phyloP scores from a whole-genome alignment of 1,284 basidiomycete genomes.

The Apiotrichum porosum region DNA sequence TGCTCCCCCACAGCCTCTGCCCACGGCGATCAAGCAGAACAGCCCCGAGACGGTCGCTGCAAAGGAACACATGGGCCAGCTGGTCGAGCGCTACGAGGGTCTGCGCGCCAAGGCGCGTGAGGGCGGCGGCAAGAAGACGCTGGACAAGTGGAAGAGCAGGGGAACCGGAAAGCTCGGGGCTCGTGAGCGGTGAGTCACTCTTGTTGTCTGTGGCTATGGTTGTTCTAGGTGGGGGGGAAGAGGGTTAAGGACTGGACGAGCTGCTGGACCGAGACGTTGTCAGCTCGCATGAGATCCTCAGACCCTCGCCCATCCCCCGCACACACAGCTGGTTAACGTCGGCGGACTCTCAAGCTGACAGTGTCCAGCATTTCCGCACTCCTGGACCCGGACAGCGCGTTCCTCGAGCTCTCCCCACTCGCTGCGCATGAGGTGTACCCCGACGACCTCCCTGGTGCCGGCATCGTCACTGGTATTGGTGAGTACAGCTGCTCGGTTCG shows the following conservation, averaged over 20 bases:
- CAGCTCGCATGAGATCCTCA: background rate
- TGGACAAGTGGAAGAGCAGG: constrained; percentile 62
- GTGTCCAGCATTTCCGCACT: constrained; percentile 57
- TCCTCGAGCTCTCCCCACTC: constrained; percentile 78
- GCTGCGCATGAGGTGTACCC: constrained; percentile 86
- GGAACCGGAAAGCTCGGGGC: constrained; percentile 79
- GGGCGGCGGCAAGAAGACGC: constrained; percentile 58
- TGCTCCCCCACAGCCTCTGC: constrained; percentile 31
- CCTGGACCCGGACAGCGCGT: constrained; percentile 81
- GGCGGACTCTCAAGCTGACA: background rate
- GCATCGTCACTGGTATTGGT: constrained; percentile 84
- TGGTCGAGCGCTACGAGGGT: constrained; percentile 20
- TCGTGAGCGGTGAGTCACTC: constrained; percentile 70
- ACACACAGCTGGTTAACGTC: background rate
- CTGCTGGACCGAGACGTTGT: too few relatives aligned
- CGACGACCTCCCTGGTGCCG: constrained; percentile 77
- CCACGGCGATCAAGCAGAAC: constrained; percentile 20
- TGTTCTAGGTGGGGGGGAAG: constrained; percentile 12
- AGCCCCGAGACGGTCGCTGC: constrained; percentile 30
- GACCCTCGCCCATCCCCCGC: too few relatives aligned
- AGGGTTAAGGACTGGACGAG: too few relatives aligned
- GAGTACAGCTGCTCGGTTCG: too few relatives aligned
- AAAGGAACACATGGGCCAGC: constrained; percentile 24
- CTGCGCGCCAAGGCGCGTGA: constrained; percentile 53
- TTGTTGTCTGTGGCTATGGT: too few relatives aligned